Evolutionary conservation across 2,329 filamentous ascomycete species (phyloP).

Genomic region (Phialocephala subalpina): DNA sequence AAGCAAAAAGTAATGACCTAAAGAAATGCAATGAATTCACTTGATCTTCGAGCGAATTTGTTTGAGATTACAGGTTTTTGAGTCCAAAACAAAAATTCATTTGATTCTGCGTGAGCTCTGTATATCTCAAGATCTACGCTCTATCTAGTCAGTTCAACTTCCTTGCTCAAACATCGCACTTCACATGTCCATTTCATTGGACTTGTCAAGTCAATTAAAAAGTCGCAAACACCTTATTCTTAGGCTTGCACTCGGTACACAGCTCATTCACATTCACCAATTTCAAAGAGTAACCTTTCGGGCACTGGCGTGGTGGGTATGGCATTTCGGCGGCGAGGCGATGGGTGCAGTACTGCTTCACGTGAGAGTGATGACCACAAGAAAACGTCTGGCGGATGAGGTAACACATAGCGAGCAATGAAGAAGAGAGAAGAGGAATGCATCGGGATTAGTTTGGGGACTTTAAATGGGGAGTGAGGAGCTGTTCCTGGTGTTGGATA

Average conservation of each 20-base stretch:
- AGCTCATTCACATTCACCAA: not conserved
- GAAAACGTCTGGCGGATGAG: not conserved
- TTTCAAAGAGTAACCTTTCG: not conserved
- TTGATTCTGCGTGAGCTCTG: not conserved
- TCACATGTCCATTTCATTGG: not conserved
- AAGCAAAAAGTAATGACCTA: too few relatives aligned
- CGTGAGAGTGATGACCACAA: slow-evolving; percentile 1
- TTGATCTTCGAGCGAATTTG: too few relatives aligned
- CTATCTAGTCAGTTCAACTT: not conserved
- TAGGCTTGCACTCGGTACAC: not conserved
- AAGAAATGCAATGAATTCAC: too few relatives aligned
- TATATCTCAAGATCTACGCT: not conserved
- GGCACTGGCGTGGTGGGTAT: not conserved
- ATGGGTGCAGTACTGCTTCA: not conserved
- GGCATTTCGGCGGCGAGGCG: not conserved
- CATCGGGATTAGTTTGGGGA: not conserved
- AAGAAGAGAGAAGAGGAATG: not conserved
- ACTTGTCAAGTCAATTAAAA: not conserved
- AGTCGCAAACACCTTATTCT: not conserved
- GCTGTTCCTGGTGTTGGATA: not conserved
- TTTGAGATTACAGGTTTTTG: too few relatives aligned
- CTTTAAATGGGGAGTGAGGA: not conserved
- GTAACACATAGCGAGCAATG: not conserved
- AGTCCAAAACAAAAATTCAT: too few relatives aligned
- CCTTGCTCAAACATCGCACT: not conserved